Percentiles rank a stretch among this genome's conserved stretches.
Evolutionary conservation across 176 grass and related monocot species (phyloP).

Genomic region (Canna indica): DNA sequence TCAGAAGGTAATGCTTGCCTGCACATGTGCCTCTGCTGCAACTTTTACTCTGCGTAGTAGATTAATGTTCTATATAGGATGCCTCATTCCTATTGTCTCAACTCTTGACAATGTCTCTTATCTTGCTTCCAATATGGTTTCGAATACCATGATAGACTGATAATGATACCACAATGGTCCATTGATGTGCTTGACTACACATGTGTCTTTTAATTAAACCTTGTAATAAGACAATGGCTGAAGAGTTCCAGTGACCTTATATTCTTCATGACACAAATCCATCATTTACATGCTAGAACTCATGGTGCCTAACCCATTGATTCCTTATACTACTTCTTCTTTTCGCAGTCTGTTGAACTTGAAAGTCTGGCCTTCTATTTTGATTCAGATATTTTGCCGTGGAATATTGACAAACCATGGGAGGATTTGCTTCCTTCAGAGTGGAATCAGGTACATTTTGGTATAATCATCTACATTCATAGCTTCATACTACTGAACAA

Average conservation of each 20-base stretch:
- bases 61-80: not conserved
- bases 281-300: not conserved
- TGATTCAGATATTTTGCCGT: slow-evolving; percentile 82
- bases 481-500: not conserved
- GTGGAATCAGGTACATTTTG: slow-evolving; percentile 72
- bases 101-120: too few species aligned
- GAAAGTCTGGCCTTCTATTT: slow-evolving; percentile 93
- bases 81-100: too few species aligned
- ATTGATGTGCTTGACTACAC: too few species aligned
- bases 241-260: not conserved
- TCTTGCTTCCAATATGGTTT: too few species aligned
- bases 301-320: not conserved
- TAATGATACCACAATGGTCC: too few species aligned
- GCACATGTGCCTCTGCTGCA: slow-evolving; percentile 11
- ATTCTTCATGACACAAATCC: not conserved
- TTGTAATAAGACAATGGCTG: not conserved
- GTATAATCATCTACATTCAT: not conserved
- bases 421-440: slow-evolving; percentile 88
- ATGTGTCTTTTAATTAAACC: too few species aligned
- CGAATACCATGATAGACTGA: too few species aligned
- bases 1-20: slow-evolving; percentile 53
- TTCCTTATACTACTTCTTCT: not conserved
- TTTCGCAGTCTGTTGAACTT: slow-evolving; percentile 86
- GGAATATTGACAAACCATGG: slow-evolving; percentile 68
- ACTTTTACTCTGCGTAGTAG: not conserved